These are phyloP conservation scores for Eucalyptus virginea DNA, from an alignment of 345 rosid species.

Conservation along the genomic window DNA sequence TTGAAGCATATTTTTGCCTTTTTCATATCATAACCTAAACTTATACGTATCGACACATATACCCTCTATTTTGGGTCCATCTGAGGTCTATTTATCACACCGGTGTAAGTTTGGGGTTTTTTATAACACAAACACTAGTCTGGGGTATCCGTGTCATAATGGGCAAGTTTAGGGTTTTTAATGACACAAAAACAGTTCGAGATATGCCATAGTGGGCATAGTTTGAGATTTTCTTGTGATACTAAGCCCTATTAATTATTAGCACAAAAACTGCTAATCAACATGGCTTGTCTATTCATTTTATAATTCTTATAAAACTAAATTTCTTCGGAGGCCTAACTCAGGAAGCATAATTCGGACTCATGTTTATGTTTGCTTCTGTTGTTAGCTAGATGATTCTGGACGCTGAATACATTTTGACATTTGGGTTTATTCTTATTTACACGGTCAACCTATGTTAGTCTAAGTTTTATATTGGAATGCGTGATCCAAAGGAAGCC, in stretches of 20 bases:
- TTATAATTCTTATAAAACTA: neutral
- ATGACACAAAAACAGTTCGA: neutral
- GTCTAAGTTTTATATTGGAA: neutral
- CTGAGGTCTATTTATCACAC: neutral
- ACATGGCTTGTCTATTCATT: neutral
- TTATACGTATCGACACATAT: neutral
- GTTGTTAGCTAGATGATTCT: neutral
- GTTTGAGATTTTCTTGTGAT: neutral
- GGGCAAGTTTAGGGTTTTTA: neutral
- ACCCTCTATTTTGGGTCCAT: neutral
- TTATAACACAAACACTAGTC: too few species aligned
- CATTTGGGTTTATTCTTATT: neutral
- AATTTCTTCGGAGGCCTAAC: neutral
- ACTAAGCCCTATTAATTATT: neutral
- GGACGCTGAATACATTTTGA: neutral
- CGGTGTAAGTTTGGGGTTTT: neutral
- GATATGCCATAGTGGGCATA: neutral
- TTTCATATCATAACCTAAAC: neutral
- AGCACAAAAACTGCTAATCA: neutral
- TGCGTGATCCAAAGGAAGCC: neutral
- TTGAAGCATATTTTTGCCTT: too few species aligned
- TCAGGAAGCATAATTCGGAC: neutral
- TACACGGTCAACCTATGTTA: neutral
- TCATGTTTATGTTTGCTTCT: neutral
- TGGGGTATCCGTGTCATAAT: neutral